phyloP scores from a whole-genome alignment of 2,329 filamentous ascomycete species.

The Paraconiothyrium brasiliense region DNA sequence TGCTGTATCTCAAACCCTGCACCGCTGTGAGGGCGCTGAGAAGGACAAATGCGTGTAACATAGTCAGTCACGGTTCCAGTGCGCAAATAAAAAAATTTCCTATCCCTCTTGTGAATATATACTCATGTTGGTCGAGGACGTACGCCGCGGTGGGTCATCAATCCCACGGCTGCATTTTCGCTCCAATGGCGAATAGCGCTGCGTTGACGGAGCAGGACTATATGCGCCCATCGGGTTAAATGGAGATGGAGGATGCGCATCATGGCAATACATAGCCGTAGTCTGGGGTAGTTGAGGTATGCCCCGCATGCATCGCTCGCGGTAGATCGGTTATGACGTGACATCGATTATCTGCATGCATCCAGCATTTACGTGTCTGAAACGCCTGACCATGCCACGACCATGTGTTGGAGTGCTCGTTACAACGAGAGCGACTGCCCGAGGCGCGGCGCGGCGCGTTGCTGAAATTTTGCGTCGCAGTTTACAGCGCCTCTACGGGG shows the following conservation, averaged over 20 bases:
- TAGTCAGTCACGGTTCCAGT: not conserved
- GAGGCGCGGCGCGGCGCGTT: too few relatives aligned
- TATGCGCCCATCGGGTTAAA: not conserved
- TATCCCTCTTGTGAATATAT: not conserved
- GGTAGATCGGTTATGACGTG: constrained; percentile 1
- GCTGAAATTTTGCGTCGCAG: too few relatives aligned
- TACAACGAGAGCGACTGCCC: too few relatives aligned
- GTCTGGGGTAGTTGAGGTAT: constrained; percentile 3
- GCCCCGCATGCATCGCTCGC: not conserved
- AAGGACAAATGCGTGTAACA: not conserved
- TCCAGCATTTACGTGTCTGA: too few relatives aligned
- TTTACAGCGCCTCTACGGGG: too few relatives aligned
- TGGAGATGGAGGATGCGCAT: not conserved
- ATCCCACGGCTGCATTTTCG: constrained; percentile 5
- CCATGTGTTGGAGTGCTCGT: too few relatives aligned
- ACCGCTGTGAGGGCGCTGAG: not conserved
- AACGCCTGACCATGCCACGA: too few relatives aligned
- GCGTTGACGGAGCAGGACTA: not conserved
- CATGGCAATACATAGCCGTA: constrained; percentile 1
- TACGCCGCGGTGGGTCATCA: not conserved
- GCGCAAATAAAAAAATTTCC: not conserved
- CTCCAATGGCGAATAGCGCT: not conserved
- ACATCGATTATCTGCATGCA: too few relatives aligned
- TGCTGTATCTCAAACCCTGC: not conserved
- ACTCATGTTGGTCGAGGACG: not conserved